Evolutionary conservation across 306 rosid genomes (phyloP), one percentile per base, ranked within the genome.

Genomic region (Dalbergia cochinchinensis): DNA sequence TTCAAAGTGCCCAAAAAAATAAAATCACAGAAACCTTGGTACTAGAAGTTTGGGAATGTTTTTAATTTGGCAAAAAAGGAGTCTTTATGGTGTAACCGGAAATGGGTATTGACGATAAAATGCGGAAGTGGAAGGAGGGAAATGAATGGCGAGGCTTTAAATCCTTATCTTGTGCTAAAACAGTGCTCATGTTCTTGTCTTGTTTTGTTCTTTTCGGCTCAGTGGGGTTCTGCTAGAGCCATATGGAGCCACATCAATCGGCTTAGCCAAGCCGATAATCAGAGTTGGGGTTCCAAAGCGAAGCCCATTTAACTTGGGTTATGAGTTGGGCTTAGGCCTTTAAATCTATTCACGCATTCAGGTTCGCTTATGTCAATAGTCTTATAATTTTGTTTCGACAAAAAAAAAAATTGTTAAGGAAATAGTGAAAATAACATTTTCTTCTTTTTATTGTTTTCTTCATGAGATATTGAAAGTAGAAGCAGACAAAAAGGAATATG

Each of bases 71-170:
- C 31, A 45, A 73, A 79, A 68, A 73, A 5, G 69, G 13, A 77
- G 78, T 67, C 71, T 80, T 71, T 73, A 22, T 12, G 42, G 73
- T 61, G 78, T 81, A 83, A 88, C 59, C 72, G 8, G 48, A 64
- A 82, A 64, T 61, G 90, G 82, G 78, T 73, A 18, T 11, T 73
- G 85, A 69, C 22, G 91, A 87, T 71, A 82, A 82, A 84, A 87
- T 70, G 62, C 22, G 85, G 76, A 63, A 64, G 59, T 61, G 74
- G 80, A 86, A 72, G 77, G 88, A 83, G 86, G 91, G 90, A 85
- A 92, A 92, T 86, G 97, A 88, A 90, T 79, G 97, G 98, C 77
- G 94, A 87, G 78, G 88, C 90, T 89, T 86, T 73, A 84, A 89
- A 89, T 91, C 94, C 98, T 94, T 94, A 94, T 94, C 97, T 83